phyloP scores from a whole-genome alignment of 805 yeast species.

The Ogataea parapolymorpha region DNA sequence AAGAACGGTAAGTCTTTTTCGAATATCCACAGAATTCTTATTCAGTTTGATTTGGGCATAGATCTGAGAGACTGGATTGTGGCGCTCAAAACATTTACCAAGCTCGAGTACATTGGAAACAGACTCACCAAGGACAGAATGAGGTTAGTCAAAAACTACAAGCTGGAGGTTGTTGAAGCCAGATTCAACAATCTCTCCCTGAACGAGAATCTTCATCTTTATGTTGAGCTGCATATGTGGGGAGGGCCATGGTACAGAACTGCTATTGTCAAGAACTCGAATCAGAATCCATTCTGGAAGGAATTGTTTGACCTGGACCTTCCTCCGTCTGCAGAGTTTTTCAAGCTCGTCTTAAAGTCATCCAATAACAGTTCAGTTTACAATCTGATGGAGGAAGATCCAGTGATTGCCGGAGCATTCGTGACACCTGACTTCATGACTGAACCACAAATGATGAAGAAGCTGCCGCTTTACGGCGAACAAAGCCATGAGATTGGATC shows the following conservation, averaged over 20 bases:
- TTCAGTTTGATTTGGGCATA: constrained; percentile 62
- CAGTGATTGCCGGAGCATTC: constrained; percentile 50
- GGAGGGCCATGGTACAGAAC: constrained; percentile 77
- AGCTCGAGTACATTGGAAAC: constrained; percentile 45
- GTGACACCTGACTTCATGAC: constrained; percentile 50
- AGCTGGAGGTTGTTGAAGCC: constrained; percentile 64
- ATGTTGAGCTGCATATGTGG: constrained; percentile 73
- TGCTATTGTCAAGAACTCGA: constrained; percentile 48
- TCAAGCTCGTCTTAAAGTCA: constrained; percentile 44
- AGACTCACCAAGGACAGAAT: constrained; percentile 34
- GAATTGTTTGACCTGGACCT: constrained; percentile 67
- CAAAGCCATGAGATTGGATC: constrained; percentile 50
- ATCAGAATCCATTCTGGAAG: constrained; percentile 72
- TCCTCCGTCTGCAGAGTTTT: constrained; percentile 51
- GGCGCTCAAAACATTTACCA: constrained; percentile 60
- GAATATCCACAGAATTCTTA: constrained; percentile 37
- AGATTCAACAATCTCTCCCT: constrained; percentile 36
- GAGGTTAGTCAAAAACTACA: constrained; percentile 51
- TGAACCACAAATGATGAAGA: constrained; percentile 24
- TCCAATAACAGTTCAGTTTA: constrained; percentile 14
- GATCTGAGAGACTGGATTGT: constrained; percentile 79
- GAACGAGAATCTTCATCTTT: constrained; percentile 33
- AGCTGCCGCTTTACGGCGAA: constrained; percentile 20
- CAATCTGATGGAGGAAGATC: constrained; percentile 31
- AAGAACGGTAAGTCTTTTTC: constrained; percentile 11